Conservation (phyloP, 1,284 basidiomycete species). For the Golubevia pallescens region DNA sequence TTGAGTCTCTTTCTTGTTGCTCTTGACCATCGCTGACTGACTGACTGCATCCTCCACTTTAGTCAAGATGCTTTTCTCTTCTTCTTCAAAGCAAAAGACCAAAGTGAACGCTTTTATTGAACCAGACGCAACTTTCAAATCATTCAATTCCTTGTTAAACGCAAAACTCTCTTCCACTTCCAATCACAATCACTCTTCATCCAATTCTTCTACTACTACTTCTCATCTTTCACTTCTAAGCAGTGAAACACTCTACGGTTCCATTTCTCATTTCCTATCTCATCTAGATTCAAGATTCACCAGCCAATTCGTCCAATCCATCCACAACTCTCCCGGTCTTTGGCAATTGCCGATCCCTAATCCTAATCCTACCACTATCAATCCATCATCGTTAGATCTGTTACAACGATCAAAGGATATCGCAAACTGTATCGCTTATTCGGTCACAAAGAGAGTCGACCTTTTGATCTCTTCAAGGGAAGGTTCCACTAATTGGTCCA, state of each 20-base stretch:
- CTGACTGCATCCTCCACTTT: no score
- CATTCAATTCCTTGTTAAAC: constrained; percentile 41
- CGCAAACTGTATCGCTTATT: constrained; percentile 36
- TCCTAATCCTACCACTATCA: not conserved
- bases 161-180: constrained; percentile 41
- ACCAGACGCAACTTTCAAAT: constrained; percentile 40
- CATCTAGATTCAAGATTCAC: constrained; percentile 37
- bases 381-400: not conserved
- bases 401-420: constrained; percentile 21
- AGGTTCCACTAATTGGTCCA: constrained; percentile 27
- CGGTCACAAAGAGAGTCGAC: constrained; percentile 37
- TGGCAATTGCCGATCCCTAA: constrained; percentile 21
- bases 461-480: constrained; percentile 29
- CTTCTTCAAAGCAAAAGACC: no score
- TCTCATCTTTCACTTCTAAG: constrained; percentile 46
- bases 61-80: no score
- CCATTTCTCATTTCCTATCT: constrained; percentile 50
- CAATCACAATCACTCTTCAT: no score
- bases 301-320: constrained; percentile 31
- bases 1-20: no score
- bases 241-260: constrained; percentile 38
- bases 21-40: no score
- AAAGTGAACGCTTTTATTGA: not conserved
- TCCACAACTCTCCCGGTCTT: constrained; percentile 39
- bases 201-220: no score